Evolutionary conservation across 495 filamentous ascomycete genomes (phyloP).

Genomic region (Xylaria cubensis): DNA sequence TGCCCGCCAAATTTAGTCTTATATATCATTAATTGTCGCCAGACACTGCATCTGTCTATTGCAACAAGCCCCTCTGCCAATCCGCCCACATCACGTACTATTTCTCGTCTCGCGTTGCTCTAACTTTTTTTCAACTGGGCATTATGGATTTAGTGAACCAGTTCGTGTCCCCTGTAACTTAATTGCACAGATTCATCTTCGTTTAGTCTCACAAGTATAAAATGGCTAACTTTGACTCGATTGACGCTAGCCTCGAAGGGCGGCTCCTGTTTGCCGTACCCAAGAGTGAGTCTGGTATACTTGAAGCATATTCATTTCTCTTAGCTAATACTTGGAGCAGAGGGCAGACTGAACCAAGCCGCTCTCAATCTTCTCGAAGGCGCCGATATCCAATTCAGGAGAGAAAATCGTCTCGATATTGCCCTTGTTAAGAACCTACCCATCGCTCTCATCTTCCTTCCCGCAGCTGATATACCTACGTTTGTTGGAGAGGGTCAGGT

Average conservation of each 20-base stretch:
- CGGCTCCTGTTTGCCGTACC: slow-evolving; percentile 95
- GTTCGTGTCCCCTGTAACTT: slow-evolving; percentile 58
- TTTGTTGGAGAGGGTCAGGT: slow-evolving; percentile 96
- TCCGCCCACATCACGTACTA: slow-evolving; percentile 7
- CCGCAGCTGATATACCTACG: slow-evolving; percentile 94
- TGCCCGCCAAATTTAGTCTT: not conserved
- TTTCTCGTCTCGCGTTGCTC: not conserved
- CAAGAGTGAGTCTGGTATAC: slow-evolving; percentile 74
- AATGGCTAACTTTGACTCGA: slow-evolving; percentile 46
- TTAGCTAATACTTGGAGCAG: slow-evolving; percentile 54
- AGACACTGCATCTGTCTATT: not conserved
- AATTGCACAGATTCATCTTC: slow-evolving; percentile 22
- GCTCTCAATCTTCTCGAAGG: slow-evolving; percentile 88
- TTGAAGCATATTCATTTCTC: slow-evolving; percentile 42
- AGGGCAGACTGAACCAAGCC: slow-evolving; percentile 88
- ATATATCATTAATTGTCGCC: not conserved
- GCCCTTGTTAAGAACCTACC: slow-evolving; percentile 94
- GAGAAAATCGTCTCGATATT: slow-evolving; percentile 92
- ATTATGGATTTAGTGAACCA: slow-evolving; percentile 85
- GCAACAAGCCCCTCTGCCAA: not conserved
- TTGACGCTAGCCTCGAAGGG: slow-evolving; percentile 75
- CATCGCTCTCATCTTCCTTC: slow-evolving; percentile 95
- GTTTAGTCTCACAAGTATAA: slow-evolving; percentile 19
- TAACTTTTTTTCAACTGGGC: slow-evolving; percentile 5
- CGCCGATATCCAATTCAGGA: slow-evolving; percentile 93